Conservation (phyloP, 2,329 filamentous ascomycete species). For the Cercospora nicotianae region DNA sequence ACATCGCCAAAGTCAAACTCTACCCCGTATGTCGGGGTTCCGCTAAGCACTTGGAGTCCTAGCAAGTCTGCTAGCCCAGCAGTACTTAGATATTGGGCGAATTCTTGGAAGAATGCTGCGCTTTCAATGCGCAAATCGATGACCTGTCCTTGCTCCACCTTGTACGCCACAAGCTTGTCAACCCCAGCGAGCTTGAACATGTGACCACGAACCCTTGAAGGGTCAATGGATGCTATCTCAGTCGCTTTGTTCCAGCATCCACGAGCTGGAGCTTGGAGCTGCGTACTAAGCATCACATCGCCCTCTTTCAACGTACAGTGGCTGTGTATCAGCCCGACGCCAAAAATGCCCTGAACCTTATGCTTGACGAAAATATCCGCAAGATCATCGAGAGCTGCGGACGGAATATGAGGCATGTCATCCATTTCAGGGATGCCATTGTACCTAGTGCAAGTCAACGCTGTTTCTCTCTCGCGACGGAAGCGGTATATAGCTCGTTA, state of each 20-base stretch:
- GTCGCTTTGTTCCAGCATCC: not conserved
- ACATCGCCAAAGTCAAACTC: not conserved
- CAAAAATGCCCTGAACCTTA: not conserved
- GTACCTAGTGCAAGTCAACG: not conserved
- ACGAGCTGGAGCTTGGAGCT: not conserved
- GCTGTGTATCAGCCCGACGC: not conserved
- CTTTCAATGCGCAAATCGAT: not conserved
- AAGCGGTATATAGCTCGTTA: not conserved
- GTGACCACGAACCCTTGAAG: not conserved
- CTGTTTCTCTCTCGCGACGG: not conserved
- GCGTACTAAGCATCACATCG: not conserved
- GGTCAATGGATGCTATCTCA: not conserved
- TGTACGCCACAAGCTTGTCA: not conserved
- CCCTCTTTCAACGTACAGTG: not conserved
- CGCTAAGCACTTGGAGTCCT: not conserved
- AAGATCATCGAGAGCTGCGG: not conserved
- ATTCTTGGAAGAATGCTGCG: not conserved
- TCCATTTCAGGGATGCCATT: not conserved
- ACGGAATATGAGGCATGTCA: not conserved
- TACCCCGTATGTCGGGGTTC: not conserved
- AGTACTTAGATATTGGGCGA: not conserved
- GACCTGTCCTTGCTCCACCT: not conserved
- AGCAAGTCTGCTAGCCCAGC: not conserved
- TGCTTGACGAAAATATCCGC: not conserved
- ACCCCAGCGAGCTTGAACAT: not conserved